Evolutionary conservation across 2,329 filamentous ascomycete genomes (phyloP), one percentile per base, ranked within the genome.

Genomic region (Immersiporthe knoxdaviesiana): DNA sequence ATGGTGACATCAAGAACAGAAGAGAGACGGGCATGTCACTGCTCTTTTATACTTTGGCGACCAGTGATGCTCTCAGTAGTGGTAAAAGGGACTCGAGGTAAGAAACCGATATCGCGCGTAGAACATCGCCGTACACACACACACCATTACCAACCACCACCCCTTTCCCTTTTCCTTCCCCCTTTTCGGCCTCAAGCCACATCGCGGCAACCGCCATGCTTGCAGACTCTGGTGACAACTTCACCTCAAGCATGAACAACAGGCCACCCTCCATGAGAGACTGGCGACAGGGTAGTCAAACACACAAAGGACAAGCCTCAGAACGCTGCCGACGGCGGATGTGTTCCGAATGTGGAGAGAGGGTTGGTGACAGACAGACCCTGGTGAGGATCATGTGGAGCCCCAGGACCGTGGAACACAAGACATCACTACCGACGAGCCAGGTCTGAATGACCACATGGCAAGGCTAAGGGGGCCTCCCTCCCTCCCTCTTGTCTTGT

Each of bases 41-140:
- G 24, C 61, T 63, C 65, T 65, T 68, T 64, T 61, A 71, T 69
- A 69, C 35, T 58, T 66, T 41, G 5, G 14, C 18, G 41, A 47
- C 18, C 32, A 63, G 18, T 27, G 66, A 63, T 32, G 37, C 16
- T 63, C 4, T 14, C 14, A 41, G 59, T 24, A 37, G 32, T 32
- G 58, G 16, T 16, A 41, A 27, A 24, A 18, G 27, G n/a, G n/a
- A 16, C 59, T 24, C 54, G n/a, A 37, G 32, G 35, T 16, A 27
- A 39, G 35, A 27, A 35, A 10, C 52, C 56, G 39, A 60, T 66
- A 37, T 39, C 30, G 27, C 14, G 10, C 16, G 27, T 66, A 24
- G 39, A 47, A 56, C 47, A 63, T 24, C 14, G 18, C 64, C 35
- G 35, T 21, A 56, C 66, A 62, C 47, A 56, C 66, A 62, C 47